Evolutionary conservation across 352 stramenopile genomes (phyloP).

Genomic region (Peronospora belbahrii): DNA sequence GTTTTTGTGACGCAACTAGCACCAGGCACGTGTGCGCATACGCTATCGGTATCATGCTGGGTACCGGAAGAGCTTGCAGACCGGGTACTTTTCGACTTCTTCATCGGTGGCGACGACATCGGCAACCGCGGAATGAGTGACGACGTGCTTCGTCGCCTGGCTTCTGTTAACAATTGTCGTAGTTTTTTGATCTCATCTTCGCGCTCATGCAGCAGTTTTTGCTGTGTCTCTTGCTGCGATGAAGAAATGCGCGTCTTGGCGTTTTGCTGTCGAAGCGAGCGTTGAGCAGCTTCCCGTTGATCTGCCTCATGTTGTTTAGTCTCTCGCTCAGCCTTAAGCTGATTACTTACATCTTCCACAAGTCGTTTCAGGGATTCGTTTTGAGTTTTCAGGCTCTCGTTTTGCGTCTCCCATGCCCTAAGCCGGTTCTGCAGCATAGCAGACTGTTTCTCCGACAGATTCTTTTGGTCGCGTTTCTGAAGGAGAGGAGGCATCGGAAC

Average conservation of each 20-base stretch:
- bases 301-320: conserved; percentile 53
- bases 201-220: conserved; percentile 61
- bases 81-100: conserved; percentile 33
- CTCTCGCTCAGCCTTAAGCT: conserved; percentile 67
- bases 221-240: conserved; percentile 57
- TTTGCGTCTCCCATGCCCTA: conserved; percentile 72
- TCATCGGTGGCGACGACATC: conserved; percentile 32
- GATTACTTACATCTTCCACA: conserved; percentile 57
- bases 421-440: conserved; percentile 67
- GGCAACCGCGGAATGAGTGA: conserved; percentile 61
- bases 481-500: conserved; percentile 30
- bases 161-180: conserved; percentile 60
- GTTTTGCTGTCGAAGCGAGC: conserved; percentile 53
- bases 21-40: neutral
- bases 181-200: conserved; percentile 80
- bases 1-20: conserved; percentile 16
- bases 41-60: conserved; percentile 26
- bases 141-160: conserved; percentile 57
- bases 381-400: conserved; percentile 49
- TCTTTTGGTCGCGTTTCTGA: conserved; percentile 89
- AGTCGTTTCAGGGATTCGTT: conserved; percentile 58
- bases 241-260: conserved; percentile 58
- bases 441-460: conserved; percentile 86
- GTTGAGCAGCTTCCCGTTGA: conserved; percentile 61
- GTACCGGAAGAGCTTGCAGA: conserved; percentile 13